Base-by-base conservation (phyloP, 1,284 basidiomycete species). In the Lignosus rhinocerotis region DNA sequence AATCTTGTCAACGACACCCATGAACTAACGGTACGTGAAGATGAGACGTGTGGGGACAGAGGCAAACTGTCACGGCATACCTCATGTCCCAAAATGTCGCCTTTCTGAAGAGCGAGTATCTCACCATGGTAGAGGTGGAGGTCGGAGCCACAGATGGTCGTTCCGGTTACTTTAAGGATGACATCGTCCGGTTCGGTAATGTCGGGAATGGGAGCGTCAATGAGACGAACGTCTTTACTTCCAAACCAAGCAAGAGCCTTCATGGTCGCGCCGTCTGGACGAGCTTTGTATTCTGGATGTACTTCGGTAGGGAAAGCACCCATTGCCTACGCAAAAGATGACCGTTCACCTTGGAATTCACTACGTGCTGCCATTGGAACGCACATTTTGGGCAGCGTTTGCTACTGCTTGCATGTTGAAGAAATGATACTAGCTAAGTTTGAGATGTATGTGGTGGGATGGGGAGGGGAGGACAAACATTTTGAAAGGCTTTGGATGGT, bases 11-110 rank as follows among this genome's bases (percentile, higher is more conserved):
- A 91, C 81, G 45, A 82, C 72, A 8, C 87, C 87, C 86, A 88
- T 88, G 70, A 88, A 88, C 80, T 87, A 60, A 17, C 16, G 2
- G 42, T 6, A 52, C n/a, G 6, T 16, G 14, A 16, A 14, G 54
- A 25, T 25, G 25, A 25, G 25, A 25, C 42, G 46, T 21, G 34
- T 8, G 53, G 45, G 32, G 58, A 47, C 21, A 50, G 36, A 51
- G 36, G 36, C n/a, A 11, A 3, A 12, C 14, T 36, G 12, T 14
- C 19, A 7, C 16, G 12, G 63, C 72, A 55, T 49, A 83, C 81
- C 71, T 87, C 90, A 69, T 92, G 90, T 0, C 90, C 90, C 0
- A 92, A 74, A 51, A 93, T 89, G 70, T 92, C 89, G 6, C 87
- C 88, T 64, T 84, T 82, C 69, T 88, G 81, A 45, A 93, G 66